Base-by-base conservation (phyloP, 2,329 filamentous ascomycete species). In the Seiridium cupressi region DNA sequence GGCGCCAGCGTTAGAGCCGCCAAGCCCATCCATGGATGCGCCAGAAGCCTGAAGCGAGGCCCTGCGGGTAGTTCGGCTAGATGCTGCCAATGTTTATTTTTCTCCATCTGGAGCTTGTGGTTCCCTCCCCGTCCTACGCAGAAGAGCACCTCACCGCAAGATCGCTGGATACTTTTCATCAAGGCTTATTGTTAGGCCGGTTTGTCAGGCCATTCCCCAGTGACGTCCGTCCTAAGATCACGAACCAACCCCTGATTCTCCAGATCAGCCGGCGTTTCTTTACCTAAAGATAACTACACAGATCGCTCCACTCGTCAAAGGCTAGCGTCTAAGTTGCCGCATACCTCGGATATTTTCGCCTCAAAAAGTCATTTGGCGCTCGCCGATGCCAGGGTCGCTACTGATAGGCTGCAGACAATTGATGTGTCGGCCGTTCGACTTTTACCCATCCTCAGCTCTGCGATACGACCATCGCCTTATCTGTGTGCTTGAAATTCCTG, bases 341-440 rank as follows among this genome's bases (percentile, higher is more conserved):
- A 48, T 57, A 31, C 31, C 54, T 48, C 40, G 54, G 54, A 32
- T 57, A 47, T 44, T 36, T 57, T 57, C 54, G 54, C 54, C 54
- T 57, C 35, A 57, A 57, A 13, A 48, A 48, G 54, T 11, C 18
- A 57, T 32, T 46, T 38, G 35, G 13, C 32, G 31, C 13, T 53
- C 49, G 49, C 49, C 38, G 49, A 35, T n/a, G 49, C 49, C 49
- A 34, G 49, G 31, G 34, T 36, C 7, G 32, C 47, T 10, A 32
- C 10, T 49, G 11, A 26, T 18, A 26, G n/a, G 11, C 26, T 11
- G 26, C 32, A 32, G 47, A 32, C 47, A 49, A 49, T 53, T 53
- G 49, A 34, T 31, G 49, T 31, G 49, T 8, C 32, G 32, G 32
- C 9, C n/a, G 31, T 32, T n/a, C 8, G 32, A 10, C 34, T 38